Evolutionary conservation across 345 rosid species (phyloP), one percentile per base, ranked within the genome.

Genomic region (Chamaenerion angustifolium): DNA sequence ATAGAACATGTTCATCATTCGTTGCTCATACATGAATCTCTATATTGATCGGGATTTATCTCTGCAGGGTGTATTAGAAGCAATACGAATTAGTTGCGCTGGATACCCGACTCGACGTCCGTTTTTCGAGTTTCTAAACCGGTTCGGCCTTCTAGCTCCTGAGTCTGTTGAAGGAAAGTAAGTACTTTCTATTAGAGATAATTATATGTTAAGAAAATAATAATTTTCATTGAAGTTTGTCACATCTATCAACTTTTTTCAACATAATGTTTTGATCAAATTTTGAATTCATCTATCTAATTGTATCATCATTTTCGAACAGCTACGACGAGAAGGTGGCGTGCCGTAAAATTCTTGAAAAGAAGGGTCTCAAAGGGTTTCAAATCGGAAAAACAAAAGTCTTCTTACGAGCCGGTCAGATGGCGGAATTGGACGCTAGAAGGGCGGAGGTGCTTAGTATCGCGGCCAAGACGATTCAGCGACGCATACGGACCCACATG

Each of bases 331-430:
- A 92, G 71, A 92, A 78, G 71, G 64, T 13, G 42, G 85, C 78
- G 3, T 83, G 76, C 71, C 51, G 55, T 58, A 92, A 65, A 69
- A 92, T 92, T 51, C 58, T 92, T 67, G 98, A 92, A 23, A 87
- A 71, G 76, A 76, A 67, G 56, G 89, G 89, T 40, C 95, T 92
- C 52, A 59, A 80, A 75, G 98, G 98, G 37, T 92, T 71, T 73
- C 98, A 92, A 95, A 72, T 92, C 69, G 98, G 98, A 54, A 82
- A 82, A 74, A 92, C 96, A 44, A 92, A 92, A 78, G 75, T 92
- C 40, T 92, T 92, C 68, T 67, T 92, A 59, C 77, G 98, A 67
- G 96, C 95, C 10, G 98, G 98, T 61, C 98, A 92, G 75, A 92
- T 92, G 98, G 98, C 98, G 59, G 98, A 92, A 71, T 69, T 92